phyloP scores from a whole-genome alignment of 352 stramenopile species.

The Phytophthora lateralis region DNA sequence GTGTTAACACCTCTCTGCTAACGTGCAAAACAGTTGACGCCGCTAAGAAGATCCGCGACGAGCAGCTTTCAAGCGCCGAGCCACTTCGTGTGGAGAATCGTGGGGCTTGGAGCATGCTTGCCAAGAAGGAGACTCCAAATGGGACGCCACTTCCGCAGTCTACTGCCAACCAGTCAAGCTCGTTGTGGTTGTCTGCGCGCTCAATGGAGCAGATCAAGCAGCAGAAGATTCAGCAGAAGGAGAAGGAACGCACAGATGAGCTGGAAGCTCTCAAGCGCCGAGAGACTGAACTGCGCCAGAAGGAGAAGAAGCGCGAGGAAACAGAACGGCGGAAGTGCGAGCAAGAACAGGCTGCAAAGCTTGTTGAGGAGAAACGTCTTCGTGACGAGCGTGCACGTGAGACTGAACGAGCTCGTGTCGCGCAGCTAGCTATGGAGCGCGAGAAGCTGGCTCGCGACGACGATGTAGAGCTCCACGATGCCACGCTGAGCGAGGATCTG shows the following conservation, averaged over 20 bases:
- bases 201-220: constrained; percentile 90
- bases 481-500: constrained; percentile 78
- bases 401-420: constrained; percentile 59
- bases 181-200: constrained; percentile 80
- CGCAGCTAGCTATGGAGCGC: constrained; percentile 58
- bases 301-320: constrained; percentile 79
- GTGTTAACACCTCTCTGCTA: constrained; percentile 20
- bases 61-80: constrained; percentile 56
- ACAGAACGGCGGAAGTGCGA: constrained; percentile 65
- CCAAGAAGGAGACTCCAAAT: constrained; percentile 73
- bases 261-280: constrained; percentile 68
- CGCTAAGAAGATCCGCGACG: constrained; percentile 82
- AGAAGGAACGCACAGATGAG: constrained; percentile 74
- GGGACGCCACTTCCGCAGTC: constrained; percentile 58
- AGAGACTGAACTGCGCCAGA: constrained; percentile 66
- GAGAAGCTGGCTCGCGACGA: constrained; percentile 74
- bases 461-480: constrained; percentile 71
- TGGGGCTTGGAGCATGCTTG: constrained; percentile 84
- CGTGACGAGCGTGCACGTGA: constrained; percentile 63
- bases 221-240: constrained; percentile 87
- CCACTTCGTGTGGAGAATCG: constrained; percentile 84
- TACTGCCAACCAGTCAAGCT: constrained; percentile 76
- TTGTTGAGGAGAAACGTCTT: constrained; percentile 61
- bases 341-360: constrained; percentile 46
- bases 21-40: constrained; percentile 41